Evolutionary conservation across 2,329 filamentous ascomycete genomes (phyloP).

Genomic region (Aspergillus alliaceus): DNA sequence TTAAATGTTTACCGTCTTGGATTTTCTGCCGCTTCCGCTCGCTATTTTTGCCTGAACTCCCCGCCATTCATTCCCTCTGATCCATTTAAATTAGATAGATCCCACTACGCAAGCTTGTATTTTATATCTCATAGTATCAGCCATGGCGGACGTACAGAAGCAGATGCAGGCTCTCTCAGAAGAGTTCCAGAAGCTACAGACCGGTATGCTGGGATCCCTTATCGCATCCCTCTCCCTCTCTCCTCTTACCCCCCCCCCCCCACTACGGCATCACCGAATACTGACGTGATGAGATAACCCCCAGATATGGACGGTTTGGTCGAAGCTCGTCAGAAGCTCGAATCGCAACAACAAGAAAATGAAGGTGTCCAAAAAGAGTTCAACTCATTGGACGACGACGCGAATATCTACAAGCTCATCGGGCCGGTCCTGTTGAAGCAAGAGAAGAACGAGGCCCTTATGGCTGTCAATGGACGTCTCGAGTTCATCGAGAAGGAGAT

Average conservation of each 20-base stretch:
- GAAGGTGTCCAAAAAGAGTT: slow-evolving; percentile 90
- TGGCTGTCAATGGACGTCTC: slow-evolving; percentile 84
- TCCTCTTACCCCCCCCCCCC: neutral
- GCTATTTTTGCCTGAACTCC: slow-evolving; percentile 25
- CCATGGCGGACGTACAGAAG: slow-evolving; percentile 72
- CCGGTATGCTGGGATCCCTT: slow-evolving; percentile 55
- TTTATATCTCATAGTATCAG: slow-evolving; percentile 4
- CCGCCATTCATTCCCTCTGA: slow-evolving; percentile 14
- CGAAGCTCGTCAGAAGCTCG: slow-evolving; percentile 81
- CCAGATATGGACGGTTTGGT: slow-evolving; percentile 77
- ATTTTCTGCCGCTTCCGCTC: slow-evolving; percentile 13
- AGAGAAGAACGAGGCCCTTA: slow-evolving; percentile 83
- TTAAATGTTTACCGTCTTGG: slow-evolving; percentile 19
- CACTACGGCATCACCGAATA: neutral
- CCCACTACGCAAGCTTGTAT: too few species aligned
- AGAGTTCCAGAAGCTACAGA: slow-evolving; percentile 82
- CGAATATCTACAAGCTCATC: slow-evolving; percentile 93
- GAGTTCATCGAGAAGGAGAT: slow-evolving; percentile 95
- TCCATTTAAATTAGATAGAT: too few species aligned
- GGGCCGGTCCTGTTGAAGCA: slow-evolving; percentile 94
- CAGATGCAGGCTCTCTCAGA: slow-evolving; percentile 80
- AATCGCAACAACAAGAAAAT: slow-evolving; percentile 92
- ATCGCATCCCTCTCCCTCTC: neutral
- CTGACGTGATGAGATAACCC: neutral
- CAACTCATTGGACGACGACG: slow-evolving; percentile 70